A percentile compares a stretch with the other conserved stretches of the same genome.
phyloP scores from a whole-genome alignment of 129 eudicot genomes.

The Chrysanthemum makinoi region DNA sequence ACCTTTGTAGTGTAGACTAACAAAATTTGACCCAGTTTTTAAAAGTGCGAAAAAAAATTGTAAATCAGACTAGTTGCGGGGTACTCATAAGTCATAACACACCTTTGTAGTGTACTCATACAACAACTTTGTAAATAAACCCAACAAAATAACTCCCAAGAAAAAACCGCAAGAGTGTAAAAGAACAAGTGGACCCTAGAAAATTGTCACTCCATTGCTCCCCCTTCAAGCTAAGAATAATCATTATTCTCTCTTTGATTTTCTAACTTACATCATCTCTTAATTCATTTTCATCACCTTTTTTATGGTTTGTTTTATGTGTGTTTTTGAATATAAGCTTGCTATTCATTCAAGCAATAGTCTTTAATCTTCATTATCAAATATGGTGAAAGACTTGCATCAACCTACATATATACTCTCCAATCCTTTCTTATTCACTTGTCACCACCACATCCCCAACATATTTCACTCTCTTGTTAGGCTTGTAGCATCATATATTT shows the following conservation, averaged over 20 bases:
- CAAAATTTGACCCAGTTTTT: no score
- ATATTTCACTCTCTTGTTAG: conserved; percentile 32
- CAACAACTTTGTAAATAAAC: no score
- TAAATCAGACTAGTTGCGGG: no score
- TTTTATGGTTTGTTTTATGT: conserved; percentile 33
- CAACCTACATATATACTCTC: conserved; percentile 44
- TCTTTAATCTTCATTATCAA: conserved; percentile 54
- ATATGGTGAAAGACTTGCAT: conserved; percentile 75
- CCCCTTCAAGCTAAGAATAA: conserved; percentile 88
- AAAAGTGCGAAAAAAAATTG: no score
- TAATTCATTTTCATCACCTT: conserved; percentile 27
- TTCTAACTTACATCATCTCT: conserved; percentile 24
- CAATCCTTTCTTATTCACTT: conserved; percentile 18
- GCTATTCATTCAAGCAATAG: conserved; percentile 78
- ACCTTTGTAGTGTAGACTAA: no score
- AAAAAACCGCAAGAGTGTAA: background rate
- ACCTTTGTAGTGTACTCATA: no score
- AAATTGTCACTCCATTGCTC: conserved; percentile 58
- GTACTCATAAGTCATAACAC: no score
- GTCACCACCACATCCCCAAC: conserved; percentile 34
- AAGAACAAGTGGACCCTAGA: conserved; percentile 41
- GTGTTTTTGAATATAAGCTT: conserved; percentile 50
- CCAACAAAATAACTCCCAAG: background rate
- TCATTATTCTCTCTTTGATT: conserved; percentile 45
- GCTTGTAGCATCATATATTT: conserved; percentile 15